Base-by-base conservation (phyloP, 2,329 filamentous ascomycete species). In the Teratosphaeria pseudoeucalypti region DNA sequence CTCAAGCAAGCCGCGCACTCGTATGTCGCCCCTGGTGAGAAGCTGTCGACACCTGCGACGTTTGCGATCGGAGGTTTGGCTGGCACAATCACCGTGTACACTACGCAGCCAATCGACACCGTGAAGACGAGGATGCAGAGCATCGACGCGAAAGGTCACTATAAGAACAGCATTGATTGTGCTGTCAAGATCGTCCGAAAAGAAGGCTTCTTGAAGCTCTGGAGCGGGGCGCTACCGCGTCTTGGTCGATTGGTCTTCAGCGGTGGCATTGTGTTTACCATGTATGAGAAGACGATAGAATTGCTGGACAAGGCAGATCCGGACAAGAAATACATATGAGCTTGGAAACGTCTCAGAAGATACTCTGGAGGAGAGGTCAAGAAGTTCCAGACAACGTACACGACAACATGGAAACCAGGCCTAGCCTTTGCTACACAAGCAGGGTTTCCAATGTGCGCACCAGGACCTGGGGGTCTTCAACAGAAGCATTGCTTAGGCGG, bases 51-150 rank as follows among this genome's bases (percentile, higher is more conserved):
- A 3, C 75, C 90, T 0, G 89, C 88, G 64, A 99, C 94, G 0
- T 99, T 99, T 72, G 90, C 84, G 1, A 90, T 96, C 67, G 94
- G 94, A 57, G 92, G 89, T 26, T 76, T 94, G 27, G 92, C 94
- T 0, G 94, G 94, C 2, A 77, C 95, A 5, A 91, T 97, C 63
- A 99, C 94, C 1, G 94, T 99, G 58, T 92, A 84, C 61, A 76
- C 76, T 1, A 81, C 85, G 1, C 86, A 87, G 75, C 85, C 85
- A 1, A 77, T 99, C 52, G 94, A 99, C 74, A 97, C 92, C 0
- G 83, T 99, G 73, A 99, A 99, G 83, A 99, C 94, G 55, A 78
- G 82, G 63, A 99, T 99, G 94, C 94, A 99, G 82, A 95, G 90
- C 66, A 87, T 96, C 62, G 90, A 96, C 74, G 90, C 92, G 37